Evolutionary conservation across 78 protist genomes (phyloP).

Genomic region (Dictyostelium intermedium): DNA sequence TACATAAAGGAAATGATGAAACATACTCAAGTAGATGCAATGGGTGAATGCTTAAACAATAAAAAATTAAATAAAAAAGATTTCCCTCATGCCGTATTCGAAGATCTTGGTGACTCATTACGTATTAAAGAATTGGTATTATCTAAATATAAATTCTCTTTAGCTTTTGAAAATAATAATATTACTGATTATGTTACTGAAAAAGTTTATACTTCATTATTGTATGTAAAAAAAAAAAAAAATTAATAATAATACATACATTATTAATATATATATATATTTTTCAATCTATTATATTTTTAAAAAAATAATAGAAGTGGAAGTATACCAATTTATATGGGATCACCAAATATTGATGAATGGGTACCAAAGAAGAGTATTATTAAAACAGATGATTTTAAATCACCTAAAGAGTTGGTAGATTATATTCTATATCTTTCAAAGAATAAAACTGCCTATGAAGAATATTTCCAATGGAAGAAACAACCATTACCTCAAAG

Average conservation of each 20-base stretch:
- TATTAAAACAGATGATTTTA: conserved; percentile 64
- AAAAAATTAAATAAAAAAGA: conserved; percentile 19
- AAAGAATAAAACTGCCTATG: conserved; percentile 44
- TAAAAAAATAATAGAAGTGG: conserved; percentile 43
- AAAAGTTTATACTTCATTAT: conserved; percentile 48
- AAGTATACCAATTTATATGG: conserved; percentile 71
- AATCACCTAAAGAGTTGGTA: conserved; percentile 55
- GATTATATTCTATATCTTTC: conserved; percentile 6
- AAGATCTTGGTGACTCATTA: conserved; percentile 39
- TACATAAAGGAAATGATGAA: conserved; percentile 33
- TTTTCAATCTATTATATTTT: not conserved
- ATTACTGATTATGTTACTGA: conserved; percentile 62
- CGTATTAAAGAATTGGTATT: conserved; percentile 40
- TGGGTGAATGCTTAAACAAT: conserved; percentile 51
- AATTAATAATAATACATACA: too few relatives aligned
- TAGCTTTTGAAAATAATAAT: conserved; percentile 63
- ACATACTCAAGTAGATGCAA: conserved; percentile 12
- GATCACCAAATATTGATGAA: conserved; percentile 65
- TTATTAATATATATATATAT: not conserved
- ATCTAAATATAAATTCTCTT: conserved; percentile 20
- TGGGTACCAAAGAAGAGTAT: conserved; percentile 46
- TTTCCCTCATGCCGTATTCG: conserved; percentile 10
- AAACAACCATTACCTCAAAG: not conserved
- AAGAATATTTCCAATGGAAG: conserved; percentile 65
- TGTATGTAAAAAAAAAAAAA: conserved; percentile 5